Conservation (phyloP, 2,329 filamentous ascomycete genomes). For the Fusarium concolor region DNA sequence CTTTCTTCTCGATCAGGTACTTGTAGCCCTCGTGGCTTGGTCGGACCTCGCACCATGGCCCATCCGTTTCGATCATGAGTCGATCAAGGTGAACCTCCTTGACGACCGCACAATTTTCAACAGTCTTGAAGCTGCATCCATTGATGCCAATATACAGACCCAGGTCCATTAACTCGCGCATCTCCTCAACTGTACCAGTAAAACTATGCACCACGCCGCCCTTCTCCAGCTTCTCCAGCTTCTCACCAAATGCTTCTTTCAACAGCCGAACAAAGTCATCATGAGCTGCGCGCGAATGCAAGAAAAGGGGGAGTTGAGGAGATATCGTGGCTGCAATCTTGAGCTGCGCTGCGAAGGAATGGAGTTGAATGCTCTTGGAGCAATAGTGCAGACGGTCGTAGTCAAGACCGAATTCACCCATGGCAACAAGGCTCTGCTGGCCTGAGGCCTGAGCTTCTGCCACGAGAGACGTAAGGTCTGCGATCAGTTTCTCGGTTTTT, state of each 20-base stretch:
- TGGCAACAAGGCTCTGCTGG: constrained; percentile 71
- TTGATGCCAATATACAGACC: constrained; percentile 96
- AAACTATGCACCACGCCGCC: constrained; percentile 94
- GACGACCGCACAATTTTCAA: constrained; percentile 89
- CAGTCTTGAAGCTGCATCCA: constrained; percentile 95
- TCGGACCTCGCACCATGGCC: constrained; percentile 96
- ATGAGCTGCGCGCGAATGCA: constrained; percentile 91
- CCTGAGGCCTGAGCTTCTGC: constrained; percentile 64
- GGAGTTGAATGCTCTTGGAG: constrained; percentile 80
- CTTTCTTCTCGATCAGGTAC: constrained; percentile 65
- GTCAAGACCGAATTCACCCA: constrained; percentile 96
- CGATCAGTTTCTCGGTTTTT: constrained; percentile 63
- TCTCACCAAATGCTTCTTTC: constrained; percentile 65
- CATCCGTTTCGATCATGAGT: constrained; percentile 96
- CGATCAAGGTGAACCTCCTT: constrained; percentile 80
- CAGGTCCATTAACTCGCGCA: constrained; percentile 80
- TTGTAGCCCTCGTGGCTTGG: constrained; percentile 87
- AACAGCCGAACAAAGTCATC: constrained; percentile 84
- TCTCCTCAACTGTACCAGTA: constrained; percentile 87
- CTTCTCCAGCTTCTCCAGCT: constrained; percentile 74
- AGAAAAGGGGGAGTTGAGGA: constrained; percentile 86
- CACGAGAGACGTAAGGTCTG: constrained; percentile 73
- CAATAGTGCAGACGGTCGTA: constrained; percentile 92
- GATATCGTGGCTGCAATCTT: constrained; percentile 76
- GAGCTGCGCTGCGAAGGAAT: constrained; percentile 87